Base-by-base conservation (phyloP, 352 stramenopile genomes). In the Pythium rhizo-oryzae region DNA sequence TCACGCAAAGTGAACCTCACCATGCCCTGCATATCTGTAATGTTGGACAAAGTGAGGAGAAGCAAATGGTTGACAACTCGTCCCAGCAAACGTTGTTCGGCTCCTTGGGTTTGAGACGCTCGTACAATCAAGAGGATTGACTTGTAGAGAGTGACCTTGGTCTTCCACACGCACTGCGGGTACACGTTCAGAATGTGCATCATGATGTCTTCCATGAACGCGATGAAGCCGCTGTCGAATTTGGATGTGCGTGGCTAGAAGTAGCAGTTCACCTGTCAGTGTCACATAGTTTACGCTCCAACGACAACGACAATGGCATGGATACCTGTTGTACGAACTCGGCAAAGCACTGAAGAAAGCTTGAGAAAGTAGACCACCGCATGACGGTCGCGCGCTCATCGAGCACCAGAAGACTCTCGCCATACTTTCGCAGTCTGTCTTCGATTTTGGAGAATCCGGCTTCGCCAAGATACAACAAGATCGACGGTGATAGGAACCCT, bases 101-200 rank as follows among this genome's bases (percentile, higher is more conserved):
- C 63, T 19, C 79, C 75, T 49, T 73, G 73, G 28, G 66, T 78
- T 25, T 69, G 76, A 9, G 87, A 43, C 19, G 76, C 75, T n/a
- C 65, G 55, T 52, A 91, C 77, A 9, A 91, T 69, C 49, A 52
- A 33, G 2, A 82, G 59, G 51, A 93, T 72, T 15, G 75, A 75
- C 47, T 90, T 86, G 74, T 86, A 76, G 9, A 93, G 58, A 21
- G 67, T 68, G 12, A 77, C 35, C 63, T 89, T 93, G 9, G 72
- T 78, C 43, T 82, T 88, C 83, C 82, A 92, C 35, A 82, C 46
- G 35, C 83, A 92, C 18, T 77, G 72, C 7, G 83, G 79, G 59
- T 92, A 93, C 37, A 81, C 81, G 52, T 76, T 72, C 63, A 92
- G 71, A 33, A 92, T 30, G 69, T 91, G 85, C 25, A 78, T 84